Evolutionary conservation across 768 basidiomycete genomes (phyloP), one percentile per base, ranked within the genome.

Genomic region (Lactarius sanguifluus): DNA sequence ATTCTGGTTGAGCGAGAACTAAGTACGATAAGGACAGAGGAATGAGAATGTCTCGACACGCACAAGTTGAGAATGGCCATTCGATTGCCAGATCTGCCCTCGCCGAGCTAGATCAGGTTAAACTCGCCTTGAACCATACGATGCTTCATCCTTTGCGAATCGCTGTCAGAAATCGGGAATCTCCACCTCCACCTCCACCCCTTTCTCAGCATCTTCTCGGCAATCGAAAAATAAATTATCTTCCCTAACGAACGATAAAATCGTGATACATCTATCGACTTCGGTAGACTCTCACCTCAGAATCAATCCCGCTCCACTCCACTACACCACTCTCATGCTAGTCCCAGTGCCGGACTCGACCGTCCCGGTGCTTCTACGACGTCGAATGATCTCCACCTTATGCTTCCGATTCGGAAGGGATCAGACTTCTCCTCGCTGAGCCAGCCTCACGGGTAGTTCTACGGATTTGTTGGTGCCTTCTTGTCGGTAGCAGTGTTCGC

Each of bases 371-470:
- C 66, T 67, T 67, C 66, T 67, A 55, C 61, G 66, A 62, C 61
- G 66, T 63, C 57, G 61, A 36, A 67, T 58, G 56, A 67, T 55
- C 69, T 63, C 71, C 64, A 65, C 64, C 52, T 69, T 73, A 15
- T 70, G 71, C 68, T 69, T 69, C 75, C 64, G 73, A 72, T 64
- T 72, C 73, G 68, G 71, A 71, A 59, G 40, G 34, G 54, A 47
- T 60, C 50, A 56, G 58, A 47, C 66, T 67, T 65, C 59, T 66
- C 59, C 67, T 65, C 43, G 43, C 64, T 20, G 67, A 66, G 64
- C 64, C 65, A 66, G 16, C 45, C 55, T 50, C 54, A 20, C 59
- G 67, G 64, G 41, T 28, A 41, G 64, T 36, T 43, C 41, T 30
- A 40, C 50, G 58, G 58, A 60, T 50, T 61, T 25, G 54, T 59